Evolutionary conservation across 2,329 filamentous ascomycete species (phyloP), one percentile per base, ranked within the genome.

Genomic region (Fusarium equiseti): DNA sequence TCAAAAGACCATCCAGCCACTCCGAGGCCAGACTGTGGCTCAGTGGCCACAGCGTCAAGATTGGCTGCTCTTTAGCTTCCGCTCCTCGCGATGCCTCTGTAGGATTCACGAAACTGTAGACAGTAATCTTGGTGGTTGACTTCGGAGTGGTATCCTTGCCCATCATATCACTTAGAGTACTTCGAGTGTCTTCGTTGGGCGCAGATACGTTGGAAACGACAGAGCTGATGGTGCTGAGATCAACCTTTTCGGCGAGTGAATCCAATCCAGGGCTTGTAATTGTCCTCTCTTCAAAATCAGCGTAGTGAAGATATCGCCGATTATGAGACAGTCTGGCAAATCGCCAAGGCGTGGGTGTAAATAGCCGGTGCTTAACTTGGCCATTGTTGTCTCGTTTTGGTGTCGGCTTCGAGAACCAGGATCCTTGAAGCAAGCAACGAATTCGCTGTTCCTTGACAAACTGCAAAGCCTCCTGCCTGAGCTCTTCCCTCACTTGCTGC

Each of bases 381-480:
- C 76, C 74, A 58, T 78, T 80, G 59, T 78, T 80, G 51, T 81
- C 79, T 51, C 81, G 78, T 67, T 76, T 80, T 53, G 83, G 79
- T 13, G 81, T 76, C 8, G 86, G 80, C 80, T 86, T 81, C 78
- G 83, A 79, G 82, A 98, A 99, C 96, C 96, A 99, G 12, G 92
- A 90, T 9, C 96, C 96, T 72, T 93, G 88, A 6, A 98, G 87
- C 42, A 99, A 84, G 77, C 95, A 98, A 57, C 96, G 88, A 66
- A 98, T 92, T 40, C 96, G 90, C 80, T 99, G 96, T 82, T 99
- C 96, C 81, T 97, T 98, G 81, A 98, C 93, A 77, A 99, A 99
- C 76, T 97, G 93, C 57, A 98, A 83, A 13, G 95, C 94, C 80
- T 99, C 96, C 75, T 95, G 90, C 73, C 93, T 92, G 46, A 98